Evolutionary conservation across 2,329 filamentous ascomycete species (phyloP), one percentile per base, ranked within the genome.

Genomic region (Zelopaecilomyces penicillatus): DNA sequence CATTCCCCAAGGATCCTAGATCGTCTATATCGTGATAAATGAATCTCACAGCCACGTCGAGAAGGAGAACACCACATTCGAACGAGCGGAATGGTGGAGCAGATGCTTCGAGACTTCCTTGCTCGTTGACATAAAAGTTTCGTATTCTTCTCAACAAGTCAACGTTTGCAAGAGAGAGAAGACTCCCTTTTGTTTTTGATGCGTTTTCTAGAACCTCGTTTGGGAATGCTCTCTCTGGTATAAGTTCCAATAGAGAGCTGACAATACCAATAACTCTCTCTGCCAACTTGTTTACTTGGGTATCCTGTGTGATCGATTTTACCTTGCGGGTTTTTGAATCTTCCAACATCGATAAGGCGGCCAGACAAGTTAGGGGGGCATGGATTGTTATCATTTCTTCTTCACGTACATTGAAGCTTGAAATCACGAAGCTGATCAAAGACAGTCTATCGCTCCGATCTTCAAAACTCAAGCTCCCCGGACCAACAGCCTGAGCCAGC

Each of bases 361-460:
- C 61, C 30, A 68, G 44, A 34, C 63, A 64, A 43, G 85, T 75
- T 29, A 94, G 65, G 31, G 91, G 91, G 30, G 90, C 85, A 65
- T 97, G 91, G 26, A 87, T 69, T 2, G 85, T 79, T 11, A 95
- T 65, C 91, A 98, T 97, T 59, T 98, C 94, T 62, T 97, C 93
- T 65, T 98, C 93, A 43, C 83, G 80, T 41, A 97, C 78, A 62
- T 96, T 97, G 72, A 98, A 98, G 54, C 91, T 84, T 5, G 77
- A 68, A 51, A 96, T 68, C 44, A 96, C 83, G 63, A 97, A 98
- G 49, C 76, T 78, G 43, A 90, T 81, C 36, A 96, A 71, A 19
- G 78, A 75, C 43, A 96, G 69, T 49, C 84, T 82, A 44, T 78
- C 76, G 49, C 76, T 66, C 42, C 74, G 75, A 45, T 79, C 72